Conservation (phyloP, 495 filamentous ascomycete species). For the Neurospora sp. region DNA sequence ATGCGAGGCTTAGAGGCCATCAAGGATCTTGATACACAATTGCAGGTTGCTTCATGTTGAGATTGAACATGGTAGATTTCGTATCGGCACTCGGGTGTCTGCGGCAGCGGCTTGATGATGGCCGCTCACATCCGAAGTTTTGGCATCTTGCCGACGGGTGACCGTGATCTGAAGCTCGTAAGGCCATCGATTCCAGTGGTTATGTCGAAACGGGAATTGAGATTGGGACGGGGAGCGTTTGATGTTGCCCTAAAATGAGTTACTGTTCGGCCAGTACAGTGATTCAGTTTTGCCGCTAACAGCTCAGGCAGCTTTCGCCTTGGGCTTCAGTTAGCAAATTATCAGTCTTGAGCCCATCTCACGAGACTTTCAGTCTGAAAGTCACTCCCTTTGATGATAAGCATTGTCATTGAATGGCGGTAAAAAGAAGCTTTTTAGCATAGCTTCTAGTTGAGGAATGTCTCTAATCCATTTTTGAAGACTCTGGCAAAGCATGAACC, state of each 20-base stretch:
- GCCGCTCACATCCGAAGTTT: not conserved
- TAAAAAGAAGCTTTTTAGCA: not conserved
- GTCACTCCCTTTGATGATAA: not conserved
- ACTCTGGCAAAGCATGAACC: not conserved
- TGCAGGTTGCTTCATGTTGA: not conserved
- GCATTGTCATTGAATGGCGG: not conserved
- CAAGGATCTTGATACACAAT: not conserved
- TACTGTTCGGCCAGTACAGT: not conserved
- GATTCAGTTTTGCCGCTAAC: not conserved
- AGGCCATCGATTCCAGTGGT: not conserved
- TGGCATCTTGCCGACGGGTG: not conserved
- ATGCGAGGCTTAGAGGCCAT: not conserved
- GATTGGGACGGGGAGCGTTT: not conserved
- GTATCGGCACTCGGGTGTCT: not conserved
- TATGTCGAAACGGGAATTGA: not conserved
- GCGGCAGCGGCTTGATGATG: not conserved
- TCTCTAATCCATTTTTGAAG: not conserved
- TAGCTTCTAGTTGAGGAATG: not conserved
- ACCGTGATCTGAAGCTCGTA: not conserved
- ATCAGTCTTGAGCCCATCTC: not conserved
- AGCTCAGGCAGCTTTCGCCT: not conserved
- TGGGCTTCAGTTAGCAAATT: not conserved
- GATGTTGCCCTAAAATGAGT: not conserved
- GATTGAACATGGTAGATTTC: not conserved
- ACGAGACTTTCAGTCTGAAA: not conserved